Evolutionary conservation across 164 flowering plant species (phyloP), one percentile per base, ranked within the genome.

Genomic region (Taxillus chinensis): DNA sequence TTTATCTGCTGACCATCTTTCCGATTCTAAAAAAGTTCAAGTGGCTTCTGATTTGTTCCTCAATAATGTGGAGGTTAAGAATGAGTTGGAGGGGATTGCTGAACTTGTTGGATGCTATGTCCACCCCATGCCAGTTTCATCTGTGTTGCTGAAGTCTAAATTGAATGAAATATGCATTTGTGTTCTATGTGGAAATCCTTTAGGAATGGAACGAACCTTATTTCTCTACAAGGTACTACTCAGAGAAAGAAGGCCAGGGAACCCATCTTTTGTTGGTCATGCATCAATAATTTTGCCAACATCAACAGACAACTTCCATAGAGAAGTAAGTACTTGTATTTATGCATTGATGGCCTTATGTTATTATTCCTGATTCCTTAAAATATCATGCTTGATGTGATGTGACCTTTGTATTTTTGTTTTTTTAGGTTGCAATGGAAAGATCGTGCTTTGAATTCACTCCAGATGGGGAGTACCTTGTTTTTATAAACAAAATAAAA

Each of bases 191-290:
- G 90, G 92, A 45, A 65, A 61, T 63, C 41, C 64, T 63, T 68
- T 39, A 39, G 81, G 79, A 27, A 75, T 67, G 56, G 68, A 71
- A 17, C 73, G 77, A 55, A 77, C 77, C 46, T 69, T 95, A 68
- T 85, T 89, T 62, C 55, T 86, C 39, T 89, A 91, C 81, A 87
- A 74, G 67, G 46, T 87, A 50, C 67, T 71, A 54, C 64, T 62
- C 45, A 59, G 67, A 43, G 82, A 69, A 57, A 68, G 77, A 62
- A 68, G 52, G 7, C 62, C 39, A 62, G 90, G 86, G 11, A 68
- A 70, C 67, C 99, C 97, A 71, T 76, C 80, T 65, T 80, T 87
- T 67, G 57, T 87, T 75, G 96, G 95, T 62, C 78, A 89, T 55
- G 68, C 86, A 48, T 58, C 79, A 59, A 69, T 85, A 14, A 54